phyloP scores from a whole-genome alignment of 305 asterid species.

The Solanum aculeatissimum region DNA sequence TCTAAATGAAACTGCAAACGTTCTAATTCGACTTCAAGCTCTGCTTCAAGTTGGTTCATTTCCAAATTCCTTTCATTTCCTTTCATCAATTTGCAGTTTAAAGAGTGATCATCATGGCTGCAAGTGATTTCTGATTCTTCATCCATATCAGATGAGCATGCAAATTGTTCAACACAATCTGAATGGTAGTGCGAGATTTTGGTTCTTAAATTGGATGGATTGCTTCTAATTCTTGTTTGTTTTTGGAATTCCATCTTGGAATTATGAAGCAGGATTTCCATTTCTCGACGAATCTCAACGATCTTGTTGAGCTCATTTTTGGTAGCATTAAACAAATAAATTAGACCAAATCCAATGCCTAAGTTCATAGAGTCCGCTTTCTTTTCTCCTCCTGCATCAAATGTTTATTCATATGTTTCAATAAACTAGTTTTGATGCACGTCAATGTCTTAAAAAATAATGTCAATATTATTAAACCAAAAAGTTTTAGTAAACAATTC shows the following conservation, averaged over 20 bases:
- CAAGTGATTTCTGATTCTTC: constrained; percentile 7
- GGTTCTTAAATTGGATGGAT: constrained; percentile 3
- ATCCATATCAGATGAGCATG: constrained; percentile 9
- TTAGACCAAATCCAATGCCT: constrained; percentile 56
- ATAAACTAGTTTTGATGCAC: no score
- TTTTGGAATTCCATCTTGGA: constrained; percentile 16
- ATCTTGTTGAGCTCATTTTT: constrained; percentile 43
- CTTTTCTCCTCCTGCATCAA: constrained; percentile 9
- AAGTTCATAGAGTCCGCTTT: constrained; percentile 36
- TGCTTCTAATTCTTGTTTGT: background rate
- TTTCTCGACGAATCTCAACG: constrained; percentile 29
- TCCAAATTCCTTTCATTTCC: constrained; percentile 16
- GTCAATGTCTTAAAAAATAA: no score
- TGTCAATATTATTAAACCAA: no score
- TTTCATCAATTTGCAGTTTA: background rate
- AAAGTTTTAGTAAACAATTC: no score
- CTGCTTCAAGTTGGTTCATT: constrained; percentile 56
- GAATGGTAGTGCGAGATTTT: background rate
- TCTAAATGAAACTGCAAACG: constrained; percentile 33
- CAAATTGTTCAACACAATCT: constrained; percentile 4
- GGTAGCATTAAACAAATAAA: constrained; percentile 32
- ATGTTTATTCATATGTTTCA: background rate
- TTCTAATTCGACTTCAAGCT: constrained; percentile 51
- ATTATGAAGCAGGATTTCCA: constrained; percentile 32
- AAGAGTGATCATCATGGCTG: background rate